Evolutionary conservation across 2,329 filamentous ascomycete genomes (phyloP), one percentile per base, ranked within the genome.

Genomic region (Fusarium goolgardi): DNA sequence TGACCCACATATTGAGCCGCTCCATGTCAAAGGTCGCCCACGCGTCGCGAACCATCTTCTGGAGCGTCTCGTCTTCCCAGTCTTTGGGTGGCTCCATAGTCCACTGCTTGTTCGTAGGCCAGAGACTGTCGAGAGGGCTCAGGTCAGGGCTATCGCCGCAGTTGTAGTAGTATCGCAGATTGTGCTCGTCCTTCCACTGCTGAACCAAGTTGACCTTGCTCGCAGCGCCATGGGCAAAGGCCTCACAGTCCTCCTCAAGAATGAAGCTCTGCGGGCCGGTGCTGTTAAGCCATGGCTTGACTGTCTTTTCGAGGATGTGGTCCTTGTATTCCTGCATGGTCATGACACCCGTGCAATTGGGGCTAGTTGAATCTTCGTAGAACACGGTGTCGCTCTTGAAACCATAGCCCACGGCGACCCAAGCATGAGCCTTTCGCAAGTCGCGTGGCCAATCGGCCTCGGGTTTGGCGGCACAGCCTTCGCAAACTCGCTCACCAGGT

Each of bases 321-420:
- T 77, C 74, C 29, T 72, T 71, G 66, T 80, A 80, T 43, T 76
- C 75, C n/a, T 71, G 51, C 77, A 79, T 77, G 45, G 68, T 73
- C 69, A 80, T 74, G 43, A 70, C 57, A 23, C 78, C 78, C 2
- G 70, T 63, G 25, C 65, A 69, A 63, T 77, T 79, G 39, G 77
- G 72, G 46, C 68, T 77, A 11, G 77, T 78, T 16, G 75, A 75
- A 12, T 77, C 73, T 39, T 80, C 78, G 68, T 80, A 80, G 32
- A 80, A 80, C 18, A 79, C 62, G 1, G 78, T 72, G 23, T 79
- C 78, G 63, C 76, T 79, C 67, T 79, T 79, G 69, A 79, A 80
- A 1, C 72, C 75, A 64, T 78, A 70, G 12, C 78, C 78, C 6
- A 78, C 69, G 2, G 78, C 76, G 2, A 70, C 78, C 78, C 78